Conservation (phyloP, 345 rosid species). For the Isatis tinctoria region DNA sequence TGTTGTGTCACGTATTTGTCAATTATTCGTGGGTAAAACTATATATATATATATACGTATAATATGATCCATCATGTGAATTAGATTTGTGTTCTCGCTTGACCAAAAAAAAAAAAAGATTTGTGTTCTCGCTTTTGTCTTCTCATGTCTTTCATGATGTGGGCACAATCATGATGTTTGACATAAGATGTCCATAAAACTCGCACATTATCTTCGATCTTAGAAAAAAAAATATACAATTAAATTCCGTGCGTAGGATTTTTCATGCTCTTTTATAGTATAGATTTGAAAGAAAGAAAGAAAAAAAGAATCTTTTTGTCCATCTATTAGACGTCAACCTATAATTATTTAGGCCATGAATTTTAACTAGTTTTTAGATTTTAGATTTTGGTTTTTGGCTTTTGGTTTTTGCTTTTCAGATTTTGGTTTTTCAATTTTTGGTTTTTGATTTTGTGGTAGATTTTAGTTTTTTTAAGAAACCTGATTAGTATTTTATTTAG, state of each 20-base stretch:
- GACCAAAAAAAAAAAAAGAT: too few relatives aligned
- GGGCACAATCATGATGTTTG: slow-evolving; percentile 14
- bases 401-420: too few relatives aligned
- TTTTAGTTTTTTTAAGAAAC: too few relatives aligned
- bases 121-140: slow-evolving; percentile 21
- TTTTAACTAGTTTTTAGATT: too few relatives aligned
- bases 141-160: slow-evolving; percentile 11
- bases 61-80: slow-evolving; percentile 17
- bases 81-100: slow-evolving; percentile 19
- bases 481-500: too few relatives aligned
- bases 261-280: neutral
- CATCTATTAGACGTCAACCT: neutral
- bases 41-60: neutral
- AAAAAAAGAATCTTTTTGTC: neutral
- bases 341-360: too few relatives aligned
- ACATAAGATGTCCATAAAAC: neutral
- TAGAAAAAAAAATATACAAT: neutral
- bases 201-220: neutral
- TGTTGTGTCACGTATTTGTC: slow-evolving; percentile 6
- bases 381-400: too few relatives aligned
- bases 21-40: neutral
- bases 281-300: too few relatives aligned
- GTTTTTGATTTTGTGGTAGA: too few relatives aligned
- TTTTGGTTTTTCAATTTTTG: too few relatives aligned
- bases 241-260: neutral